phyloP scores from a whole-genome alignment of 352 stramenopile genomes.

The Phytophthora pisi region DNA sequence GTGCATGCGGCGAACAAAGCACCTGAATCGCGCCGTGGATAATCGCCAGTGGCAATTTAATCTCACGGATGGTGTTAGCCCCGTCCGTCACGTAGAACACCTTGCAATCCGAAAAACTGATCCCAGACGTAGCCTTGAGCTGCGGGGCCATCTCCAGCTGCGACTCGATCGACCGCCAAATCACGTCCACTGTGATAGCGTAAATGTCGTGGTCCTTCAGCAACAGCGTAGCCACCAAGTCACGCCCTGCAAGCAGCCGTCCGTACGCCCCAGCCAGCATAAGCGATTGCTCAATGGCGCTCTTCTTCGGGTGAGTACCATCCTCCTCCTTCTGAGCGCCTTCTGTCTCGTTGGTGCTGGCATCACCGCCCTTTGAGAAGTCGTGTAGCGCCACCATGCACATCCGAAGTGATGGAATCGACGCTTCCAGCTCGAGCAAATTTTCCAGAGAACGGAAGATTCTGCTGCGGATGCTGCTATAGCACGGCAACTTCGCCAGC shows the following conservation, averaged over 20 bases:
- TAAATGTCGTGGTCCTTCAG: conserved; percentile 66
- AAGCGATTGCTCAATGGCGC: conserved; percentile 58
- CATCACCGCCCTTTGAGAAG: conserved; percentile 54
- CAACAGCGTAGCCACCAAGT: conserved; percentile 69
- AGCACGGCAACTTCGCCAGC: conserved; percentile 74
- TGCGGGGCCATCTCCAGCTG: conserved; percentile 63
- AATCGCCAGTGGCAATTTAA: conserved; percentile 71
- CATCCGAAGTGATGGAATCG: conserved; percentile 60
- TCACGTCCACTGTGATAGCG: conserved; percentile 66
- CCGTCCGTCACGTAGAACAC: conserved; percentile 79
- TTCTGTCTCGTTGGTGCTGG: conserved; percentile 5
- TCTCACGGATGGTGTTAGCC: conserved; percentile 69
- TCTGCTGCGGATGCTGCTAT: conserved; percentile 53
- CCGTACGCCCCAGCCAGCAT: conserved; percentile 72
- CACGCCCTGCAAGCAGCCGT: conserved; percentile 63
- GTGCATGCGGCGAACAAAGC: conserved; percentile 59
- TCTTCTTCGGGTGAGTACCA: conserved; percentile 32
- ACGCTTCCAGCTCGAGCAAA: conserved; percentile 76
- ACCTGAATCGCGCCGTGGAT: conserved; percentile 76
- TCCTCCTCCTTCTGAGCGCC: conserved; percentile 29
- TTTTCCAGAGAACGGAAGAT: conserved; percentile 74
- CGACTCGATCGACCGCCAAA: conserved; percentile 71
- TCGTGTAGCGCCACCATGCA: conserved; percentile 74
- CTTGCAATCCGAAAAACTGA: conserved; percentile 80
- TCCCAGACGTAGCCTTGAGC: conserved; percentile 52